These are phyloP conservation scores for Zoysia pacifica DNA, from an alignment of 176 grass and related monocot genomes.

Conservation along the genomic window DNA sequence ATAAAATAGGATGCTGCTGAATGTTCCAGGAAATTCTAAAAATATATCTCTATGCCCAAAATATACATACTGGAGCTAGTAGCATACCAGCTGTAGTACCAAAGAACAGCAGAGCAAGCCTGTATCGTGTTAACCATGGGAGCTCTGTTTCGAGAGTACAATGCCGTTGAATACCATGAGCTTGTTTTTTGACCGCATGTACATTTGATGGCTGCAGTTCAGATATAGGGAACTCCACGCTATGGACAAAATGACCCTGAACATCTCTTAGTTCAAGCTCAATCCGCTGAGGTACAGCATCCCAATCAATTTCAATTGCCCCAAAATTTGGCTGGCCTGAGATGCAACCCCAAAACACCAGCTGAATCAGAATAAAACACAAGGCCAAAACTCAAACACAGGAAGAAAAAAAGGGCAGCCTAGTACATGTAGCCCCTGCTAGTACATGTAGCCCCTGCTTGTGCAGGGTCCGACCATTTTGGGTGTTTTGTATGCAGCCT, in stretches of 20 bases:
- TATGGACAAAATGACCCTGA: conserved; percentile 53
- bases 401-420: too few relatives aligned
- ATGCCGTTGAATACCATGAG: conserved; percentile 40
- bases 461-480: too few relatives aligned
- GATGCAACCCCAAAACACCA: conserved; percentile 28
- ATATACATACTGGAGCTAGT: conserved; percentile 12
- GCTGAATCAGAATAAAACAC: background rate
- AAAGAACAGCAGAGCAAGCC: conserved; percentile 60
- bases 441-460: too few relatives aligned
- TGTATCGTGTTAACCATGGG: conserved; percentile 57
- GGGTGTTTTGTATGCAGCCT: too few relatives aligned
- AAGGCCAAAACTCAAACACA: background rate
- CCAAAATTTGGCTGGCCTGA: conserved; percentile 92
- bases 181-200: conserved; percentile 13
- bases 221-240: conserved; percentile 61
- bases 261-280: conserved; percentile 77
- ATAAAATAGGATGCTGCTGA: background rate
- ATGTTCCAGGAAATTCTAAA: background rate
- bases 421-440: too few relatives aligned
- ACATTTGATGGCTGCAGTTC: conserved; percentile 52
- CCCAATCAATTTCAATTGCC: conserved; percentile 84
- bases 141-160: conserved; percentile 68
- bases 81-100: conserved; percentile 56
- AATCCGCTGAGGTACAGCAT: conserved; percentile 45
- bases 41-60: background rate